These are phyloP conservation scores for Alternaria sp. DNA, from an alignment of 2,329 filamentous ascomycete genomes.

Conservation along the genomic window DNA sequence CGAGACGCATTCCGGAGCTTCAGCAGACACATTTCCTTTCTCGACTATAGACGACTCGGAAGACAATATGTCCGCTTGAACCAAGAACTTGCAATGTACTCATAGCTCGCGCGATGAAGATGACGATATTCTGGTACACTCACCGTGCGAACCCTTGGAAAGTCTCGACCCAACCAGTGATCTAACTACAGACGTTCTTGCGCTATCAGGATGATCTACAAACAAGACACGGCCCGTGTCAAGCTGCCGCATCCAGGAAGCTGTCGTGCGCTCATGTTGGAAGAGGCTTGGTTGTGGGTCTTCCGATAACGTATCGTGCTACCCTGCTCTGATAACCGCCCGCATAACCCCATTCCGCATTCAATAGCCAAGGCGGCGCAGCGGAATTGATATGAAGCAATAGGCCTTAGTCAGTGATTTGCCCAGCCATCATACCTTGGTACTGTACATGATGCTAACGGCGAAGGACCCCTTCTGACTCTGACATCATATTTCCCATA, in stretches of 20 bases:
- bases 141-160: neutral
- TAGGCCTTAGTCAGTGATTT: neutral
- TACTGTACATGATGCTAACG: neutral
- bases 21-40: neutral
- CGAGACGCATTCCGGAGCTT: neutral
- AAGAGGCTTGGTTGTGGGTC: neutral
- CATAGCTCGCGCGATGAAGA: constrained; percentile 5
- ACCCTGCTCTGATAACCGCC: constrained; percentile 17
- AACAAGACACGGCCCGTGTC: neutral
- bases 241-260: constrained; percentile 6
- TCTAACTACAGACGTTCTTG: neutral
- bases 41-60: constrained; percentile 14
- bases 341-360: constrained; percentile 18
- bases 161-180: neutral
- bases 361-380: constrained; percentile 14
- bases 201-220: neutral
- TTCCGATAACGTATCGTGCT: constrained; percentile 19
- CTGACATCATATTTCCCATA: neutral
- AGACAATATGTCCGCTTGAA: constrained; percentile 4
- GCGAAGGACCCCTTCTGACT: neutral
- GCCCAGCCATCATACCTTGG: neutral
- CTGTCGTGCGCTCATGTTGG: constrained; percentile 10
- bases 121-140: constrained; percentile 4
- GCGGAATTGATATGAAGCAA: neutral
- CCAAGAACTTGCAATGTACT: constrained; percentile 7